Evolutionary conservation across 345 rosid species (phyloP), one percentile per base, ranked within the genome.

Genomic region (Brassica nigra): DNA sequence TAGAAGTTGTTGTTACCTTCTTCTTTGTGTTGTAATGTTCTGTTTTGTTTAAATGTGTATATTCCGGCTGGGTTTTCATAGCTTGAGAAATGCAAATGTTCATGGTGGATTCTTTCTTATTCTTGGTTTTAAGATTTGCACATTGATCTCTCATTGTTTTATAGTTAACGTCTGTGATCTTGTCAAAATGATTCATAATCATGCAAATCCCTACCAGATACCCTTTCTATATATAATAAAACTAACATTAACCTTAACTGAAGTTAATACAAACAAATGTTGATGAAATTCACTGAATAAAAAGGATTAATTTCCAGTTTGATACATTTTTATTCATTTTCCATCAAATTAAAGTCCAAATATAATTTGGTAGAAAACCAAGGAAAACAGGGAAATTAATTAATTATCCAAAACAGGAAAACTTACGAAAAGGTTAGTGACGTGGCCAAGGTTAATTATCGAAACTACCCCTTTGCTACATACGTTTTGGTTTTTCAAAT

Each of bases 1-100:
- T 73, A 72, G 82, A 73, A 5, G 15, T 66, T 73, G 68, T 59
- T 42, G 66, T 36, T 11, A 3, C 36, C 16, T 78, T 16, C 11
- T 23, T 39, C 52, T 66, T 4, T 42, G 59, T 54, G 59, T 54
- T 15, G 69, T 71, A 30, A 65, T 61, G 47, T 67, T 67, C 20
- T 79, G 78, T 42, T 67, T 66, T 66, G 52, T 44, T 59, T 31
- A 20, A 59, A 66, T 73, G 55, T 73, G 69, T 73, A 78, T 73
- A 78, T 57, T 78, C 73, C 73, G 59, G 71, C 68, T 79, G 73
- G 28, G 69, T 29, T 66, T 70, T 42, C 36, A 73, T 66, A 72
- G 81, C 18, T 78, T 61, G 73, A 73, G 82, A 42, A 73, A 78
- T 71, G 72, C 66, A 64, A 20, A 0, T 59, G 68, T 58, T 67